Evolutionary conservation across 768 basidiomycete species (phyloP).

Genomic region (Lactarius tabidus): DNA sequence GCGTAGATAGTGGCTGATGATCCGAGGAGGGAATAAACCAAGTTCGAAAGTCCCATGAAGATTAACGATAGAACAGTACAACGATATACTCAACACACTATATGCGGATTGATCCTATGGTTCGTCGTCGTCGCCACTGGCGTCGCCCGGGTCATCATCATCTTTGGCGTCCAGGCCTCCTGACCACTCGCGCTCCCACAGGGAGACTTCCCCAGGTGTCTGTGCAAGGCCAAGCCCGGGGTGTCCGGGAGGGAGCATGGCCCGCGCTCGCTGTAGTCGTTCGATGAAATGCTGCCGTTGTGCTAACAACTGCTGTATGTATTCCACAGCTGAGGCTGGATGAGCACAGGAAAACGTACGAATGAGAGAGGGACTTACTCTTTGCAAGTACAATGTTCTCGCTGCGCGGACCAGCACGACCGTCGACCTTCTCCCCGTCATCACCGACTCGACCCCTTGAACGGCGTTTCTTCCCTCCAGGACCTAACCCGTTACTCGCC

Average conservation of each 20-base stretch:
- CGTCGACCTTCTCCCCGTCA: slow-evolving; percentile 66
- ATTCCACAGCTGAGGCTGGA: slow-evolving; percentile 68
- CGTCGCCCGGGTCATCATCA: slow-evolving; percentile 22
- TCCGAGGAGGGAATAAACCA: slow-evolving; percentile 1
- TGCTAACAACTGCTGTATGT: slow-evolving; percentile 62
- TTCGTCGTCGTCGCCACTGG: slow-evolving; percentile 26
- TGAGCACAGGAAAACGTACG: slow-evolving; percentile 15
- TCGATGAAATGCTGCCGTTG: slow-evolving; percentile 54
- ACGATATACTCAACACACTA: slow-evolving; percentile 24
- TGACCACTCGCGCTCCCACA: slow-evolving; percentile 85
- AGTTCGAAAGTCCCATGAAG: slow-evolving; percentile 13
- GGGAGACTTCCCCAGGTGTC: slow-evolving; percentile 34
- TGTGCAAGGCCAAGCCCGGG: slow-evolving; percentile 42
- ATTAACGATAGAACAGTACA: slow-evolving; percentile 24
- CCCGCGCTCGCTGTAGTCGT: slow-evolving; percentile 58
- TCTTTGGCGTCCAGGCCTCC: slow-evolving; percentile 51
- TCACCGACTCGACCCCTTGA: slow-evolving; percentile 33
- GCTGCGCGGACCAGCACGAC: slow-evolving; percentile 83
- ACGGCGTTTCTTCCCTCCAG: slow-evolving; percentile 32
- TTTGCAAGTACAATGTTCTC: slow-evolving; percentile 87
- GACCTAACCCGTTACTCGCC: slow-evolving; percentile 38
- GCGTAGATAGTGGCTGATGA: slow-evolving; percentile 1
- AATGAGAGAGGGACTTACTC: slow-evolving; percentile 51
- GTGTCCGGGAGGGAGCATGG: slow-evolving; percentile 55
- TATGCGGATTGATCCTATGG: slow-evolving; percentile 20